Evolutionary conservation across 495 filamentous ascomycete genomes (phyloP), one percentile per base, ranked within the genome.

Genomic region (Evernia prunastri): DNA sequence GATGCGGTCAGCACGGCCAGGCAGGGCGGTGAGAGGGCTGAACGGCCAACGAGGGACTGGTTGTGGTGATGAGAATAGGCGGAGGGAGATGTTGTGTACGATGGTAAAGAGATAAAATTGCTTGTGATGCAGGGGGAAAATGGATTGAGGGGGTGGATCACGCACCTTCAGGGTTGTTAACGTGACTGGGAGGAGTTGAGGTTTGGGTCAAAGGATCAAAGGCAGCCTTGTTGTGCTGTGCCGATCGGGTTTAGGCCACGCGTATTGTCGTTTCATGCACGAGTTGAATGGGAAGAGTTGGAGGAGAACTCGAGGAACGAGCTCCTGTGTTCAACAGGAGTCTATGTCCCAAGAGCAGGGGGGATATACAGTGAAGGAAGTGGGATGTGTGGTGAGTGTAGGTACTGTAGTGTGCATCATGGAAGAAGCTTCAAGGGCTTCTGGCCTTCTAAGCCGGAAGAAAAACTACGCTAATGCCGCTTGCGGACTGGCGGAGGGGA

Each of bases 221-320:
- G 40, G 18, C 42, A 64, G 62, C 56, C 62, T 59, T 59, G 56
- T 64, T 64, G 17, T 59, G 56, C 37, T 64, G 31, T 51, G 57
- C 62, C 62, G 62, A 64, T 49, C 62, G 62, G 33, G 56, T 37
- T 56, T 20, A 39, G 62, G 36, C 35, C 54, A 58, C 62, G 56
- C 42, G 62, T 47, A 27, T 42, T 39, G 23, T 31, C 6, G 40
- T 31, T 37, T 4, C 23, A n/a, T 39, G 54, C 56, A 40, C 2
- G 40, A 53, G 39, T 25, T 20, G 35, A 42, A 11, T 23, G 15
- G 25, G 12, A 18, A 40, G 42, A 27, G 10, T 13, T 29, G 2
- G 45, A 27, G 9, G 56, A 29, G 37, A 0, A 59, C 35, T 49
- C 27, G 31, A 59, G 56, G 62, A 56, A 9, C 35, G 25, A 53